phyloP scores from a whole-genome alignment of 2,329 filamentous ascomycete species.

The Endoconidiophora laricicola region DNA sequence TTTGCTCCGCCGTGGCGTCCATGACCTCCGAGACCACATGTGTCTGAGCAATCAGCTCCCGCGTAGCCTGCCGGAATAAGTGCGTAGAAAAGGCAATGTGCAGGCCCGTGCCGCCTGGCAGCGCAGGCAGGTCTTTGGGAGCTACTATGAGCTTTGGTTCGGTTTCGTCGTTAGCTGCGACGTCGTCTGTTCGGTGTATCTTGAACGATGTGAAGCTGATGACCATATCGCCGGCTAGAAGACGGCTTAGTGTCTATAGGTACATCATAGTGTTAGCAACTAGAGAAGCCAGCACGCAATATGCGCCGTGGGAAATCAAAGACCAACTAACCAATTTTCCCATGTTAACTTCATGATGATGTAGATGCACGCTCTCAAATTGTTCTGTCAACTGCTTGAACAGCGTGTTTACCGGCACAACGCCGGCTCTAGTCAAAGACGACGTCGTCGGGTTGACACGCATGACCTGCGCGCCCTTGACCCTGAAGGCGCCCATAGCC shows the following conservation, averaged over 20 bases:
- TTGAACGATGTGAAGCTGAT: conserved; percentile 9
- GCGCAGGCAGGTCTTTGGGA: background rate
- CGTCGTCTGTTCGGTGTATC: background rate
- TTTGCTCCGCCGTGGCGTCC: background rate
- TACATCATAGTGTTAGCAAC: background rate
- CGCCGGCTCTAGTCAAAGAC: conserved; percentile 1
- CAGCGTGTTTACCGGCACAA: conserved; percentile 3
- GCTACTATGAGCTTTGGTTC: too few species aligned
- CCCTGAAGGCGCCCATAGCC: conserved; percentile 1
- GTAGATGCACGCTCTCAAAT: conserved; percentile 1
- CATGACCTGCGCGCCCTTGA: conserved; percentile 1
- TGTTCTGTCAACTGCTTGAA: conserved; percentile 1
- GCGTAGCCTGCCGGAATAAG: conserved; percentile 7
- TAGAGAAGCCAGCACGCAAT: too few species aligned
- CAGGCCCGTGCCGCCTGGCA: background rate
- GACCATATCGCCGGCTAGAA: conserved; percentile 5
- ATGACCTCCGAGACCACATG: conserved; percentile 1
- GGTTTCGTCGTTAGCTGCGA: too few species aligned
- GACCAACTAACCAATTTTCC: conserved; percentile 5
- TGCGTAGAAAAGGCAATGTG: conserved; percentile 6
- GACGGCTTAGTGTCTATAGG: background rate
- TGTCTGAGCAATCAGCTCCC: conserved; percentile 9
- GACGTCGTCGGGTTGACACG: conserved; percentile 2
- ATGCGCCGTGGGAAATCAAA: too few species aligned
- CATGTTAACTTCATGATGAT: conserved; percentile 5